Evolutionary conservation across 129 eudicot species (phyloP).

Genomic region (Artemisia argyi): DNA sequence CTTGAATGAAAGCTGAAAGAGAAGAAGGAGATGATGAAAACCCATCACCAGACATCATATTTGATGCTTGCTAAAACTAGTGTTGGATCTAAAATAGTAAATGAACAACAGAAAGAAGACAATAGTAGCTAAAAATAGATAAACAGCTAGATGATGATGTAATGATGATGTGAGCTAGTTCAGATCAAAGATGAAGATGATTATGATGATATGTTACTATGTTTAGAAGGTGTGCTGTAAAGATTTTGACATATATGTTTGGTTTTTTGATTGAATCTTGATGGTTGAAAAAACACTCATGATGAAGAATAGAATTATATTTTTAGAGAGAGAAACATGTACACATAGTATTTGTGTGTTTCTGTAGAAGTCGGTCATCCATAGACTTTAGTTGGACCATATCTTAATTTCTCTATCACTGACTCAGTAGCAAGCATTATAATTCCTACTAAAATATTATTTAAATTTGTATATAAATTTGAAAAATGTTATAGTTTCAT

Average conservation of each 20-base stretch:
- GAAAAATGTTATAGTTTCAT: not conserved
- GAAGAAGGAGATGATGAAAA: conserved; percentile 37
- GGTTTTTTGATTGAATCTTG: conserved; percentile 26
- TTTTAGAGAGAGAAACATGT: not conserved
- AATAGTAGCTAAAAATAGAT: conserved; percentile 15
- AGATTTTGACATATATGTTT: not conserved
- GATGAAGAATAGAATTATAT: not conserved
- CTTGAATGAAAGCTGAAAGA: conserved; percentile 37
- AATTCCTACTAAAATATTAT: not conserved
- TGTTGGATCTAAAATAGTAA: conserved; percentile 10
- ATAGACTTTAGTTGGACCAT: conserved; percentile 38
- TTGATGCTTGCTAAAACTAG: not conserved
- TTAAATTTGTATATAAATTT: not conserved
- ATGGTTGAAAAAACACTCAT: conserved; percentile 20
- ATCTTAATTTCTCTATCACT: conserved; percentile 31
- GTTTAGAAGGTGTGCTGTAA: not conserved
- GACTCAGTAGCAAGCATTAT: conserved; percentile 24
- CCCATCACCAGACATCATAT: conserved; percentile 38
- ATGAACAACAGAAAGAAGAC: conserved; percentile 8
- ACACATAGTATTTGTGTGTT: not conserved
- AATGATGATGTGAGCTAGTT: conserved; percentile 2
- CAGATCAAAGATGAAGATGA: conserved; percentile 7
- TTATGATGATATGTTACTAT: not conserved
- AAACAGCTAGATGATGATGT: conserved; percentile 1
- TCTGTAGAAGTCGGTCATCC: conserved; percentile 41